Evolutionary conservation across 495 filamentous ascomycete genomes (phyloP).

Genomic region (Penicillium salamii): DNA sequence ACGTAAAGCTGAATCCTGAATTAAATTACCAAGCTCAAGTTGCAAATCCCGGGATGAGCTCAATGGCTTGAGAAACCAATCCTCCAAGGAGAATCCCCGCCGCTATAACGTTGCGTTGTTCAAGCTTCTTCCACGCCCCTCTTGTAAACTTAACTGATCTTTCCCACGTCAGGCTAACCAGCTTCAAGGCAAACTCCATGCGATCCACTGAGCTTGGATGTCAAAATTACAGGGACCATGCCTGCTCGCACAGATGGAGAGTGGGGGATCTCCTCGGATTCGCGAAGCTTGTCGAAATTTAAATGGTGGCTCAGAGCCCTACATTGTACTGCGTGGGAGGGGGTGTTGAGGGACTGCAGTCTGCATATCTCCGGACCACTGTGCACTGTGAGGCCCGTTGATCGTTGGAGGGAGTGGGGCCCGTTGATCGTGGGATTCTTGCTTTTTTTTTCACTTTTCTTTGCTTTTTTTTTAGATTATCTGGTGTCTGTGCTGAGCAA

Average conservation of each 20-base stretch:
- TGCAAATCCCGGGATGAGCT: neutral
- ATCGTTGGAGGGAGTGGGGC: neutral
- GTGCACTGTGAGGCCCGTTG: neutral
- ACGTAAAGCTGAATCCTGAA: neutral
- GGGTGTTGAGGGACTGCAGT: conserved; percentile 2
- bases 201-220: conserved; percentile 10
- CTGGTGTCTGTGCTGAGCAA: neutral
- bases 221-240: conserved; percentile 18
- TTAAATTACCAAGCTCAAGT: neutral
- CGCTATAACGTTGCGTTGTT: conserved; percentile 5
- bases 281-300: conserved; percentile 29
- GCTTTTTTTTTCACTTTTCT: neutral
- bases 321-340: neutral
- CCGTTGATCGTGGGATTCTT: neutral
- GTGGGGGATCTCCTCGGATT: conserved; percentile 25
- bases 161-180: conserved; percentile 8
- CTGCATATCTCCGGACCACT: conserved; percentile 3
- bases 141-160: conserved; percentile 9
- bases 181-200: conserved; percentile 14
- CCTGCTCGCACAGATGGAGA: conserved; percentile 15
- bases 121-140: conserved; percentile 19
- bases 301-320: conserved; percentile 7
- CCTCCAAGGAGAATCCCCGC: neutral
- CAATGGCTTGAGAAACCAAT: neutral
- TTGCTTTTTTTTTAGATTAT: conserved; percentile 1